Evolutionary conservation across 345 rosid genomes (phyloP).

Genomic region (Brassica nigra): DNA sequence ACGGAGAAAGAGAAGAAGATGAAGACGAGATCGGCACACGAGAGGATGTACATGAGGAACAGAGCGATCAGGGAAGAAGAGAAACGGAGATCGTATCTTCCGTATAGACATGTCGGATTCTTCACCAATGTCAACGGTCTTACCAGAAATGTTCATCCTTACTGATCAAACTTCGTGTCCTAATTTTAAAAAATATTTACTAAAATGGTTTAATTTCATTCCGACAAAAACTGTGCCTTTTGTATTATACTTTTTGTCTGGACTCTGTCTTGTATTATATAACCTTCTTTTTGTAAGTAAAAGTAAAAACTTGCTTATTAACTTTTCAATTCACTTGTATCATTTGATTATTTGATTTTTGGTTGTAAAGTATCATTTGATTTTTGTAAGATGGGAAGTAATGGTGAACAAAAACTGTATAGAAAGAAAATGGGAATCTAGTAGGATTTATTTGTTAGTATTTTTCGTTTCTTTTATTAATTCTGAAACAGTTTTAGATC

Average conservation of each 20-base stretch:
- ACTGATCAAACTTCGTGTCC: slow-evolving; percentile 25
- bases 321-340: not conserved
- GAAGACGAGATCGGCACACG: slow-evolving; percentile 40
- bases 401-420: not conserved
- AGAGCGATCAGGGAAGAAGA: slow-evolving; percentile 41
- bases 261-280: not conserved
- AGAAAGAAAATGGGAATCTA: not conserved
- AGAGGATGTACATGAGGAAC: slow-evolving; percentile 51
- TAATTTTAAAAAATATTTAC: not conserved
- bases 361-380: not conserved
- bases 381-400: not conserved
- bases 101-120: slow-evolving; percentile 56
- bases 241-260: slow-evolving; percentile 19
- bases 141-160: slow-evolving; percentile 57
- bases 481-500: not conserved
- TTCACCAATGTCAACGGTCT: slow-evolving; percentile 54
- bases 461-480: slow-evolving; percentile 2
- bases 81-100: slow-evolving; percentile 51
- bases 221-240: slow-evolving; percentile 6
- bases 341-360: no score
- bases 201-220: not conserved
- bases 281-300: slow-evolving; percentile 7
- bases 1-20: not conserved
- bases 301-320: not conserved
- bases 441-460: not conserved